A percentile compares a stretch with the other conserved stretches of the same genome.
These are phyloP conservation scores for Monosporozyma servazzii DNA, from an alignment of 805 yeast species.

Conservation along the genomic window DNA sequence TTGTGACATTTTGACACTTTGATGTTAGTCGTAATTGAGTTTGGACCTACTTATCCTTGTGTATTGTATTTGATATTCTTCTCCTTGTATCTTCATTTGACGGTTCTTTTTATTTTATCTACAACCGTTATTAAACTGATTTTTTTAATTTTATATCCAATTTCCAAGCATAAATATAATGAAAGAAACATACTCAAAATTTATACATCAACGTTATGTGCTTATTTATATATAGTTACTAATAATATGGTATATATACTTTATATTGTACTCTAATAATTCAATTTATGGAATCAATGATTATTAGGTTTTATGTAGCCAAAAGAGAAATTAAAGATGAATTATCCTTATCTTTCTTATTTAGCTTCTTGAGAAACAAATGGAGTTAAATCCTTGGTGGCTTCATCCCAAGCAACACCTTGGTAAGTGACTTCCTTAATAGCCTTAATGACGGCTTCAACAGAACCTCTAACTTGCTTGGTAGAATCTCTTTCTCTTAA, in stretches of 20 bases:
- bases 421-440: constrained; percentile 66
- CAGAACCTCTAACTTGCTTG: constrained; percentile 88
- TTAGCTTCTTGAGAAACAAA: constrained; percentile 52
- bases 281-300: neutral
- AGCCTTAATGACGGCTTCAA: constrained; percentile 63
- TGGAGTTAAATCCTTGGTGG: constrained; percentile 59
- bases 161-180: neutral
- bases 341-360: neutral
- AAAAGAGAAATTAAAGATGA: neutral
- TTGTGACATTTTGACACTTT: constrained; percentile 8
- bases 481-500: constrained; percentile 97
- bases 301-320: neutral
- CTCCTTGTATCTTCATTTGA: neutral
- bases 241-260: neutral
- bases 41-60: neutral
- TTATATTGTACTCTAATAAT: neutral
- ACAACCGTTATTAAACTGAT: too few relatives aligned
- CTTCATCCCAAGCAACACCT: constrained; percentile 77
- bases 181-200: neutral
- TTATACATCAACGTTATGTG: neutral
- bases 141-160: neutral
- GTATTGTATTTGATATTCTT: neutral
- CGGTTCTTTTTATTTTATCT: neutral
- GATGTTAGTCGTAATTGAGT: neutral
- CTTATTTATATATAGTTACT: neutral